Percentiles rank a stretch among this genome's conserved stretches.
These are phyloP conservation scores for Pseudogymnoascus sp. DNA, from an alignment of 2,329 filamentous ascomycete genomes.

Conservation along the genomic window DNA sequence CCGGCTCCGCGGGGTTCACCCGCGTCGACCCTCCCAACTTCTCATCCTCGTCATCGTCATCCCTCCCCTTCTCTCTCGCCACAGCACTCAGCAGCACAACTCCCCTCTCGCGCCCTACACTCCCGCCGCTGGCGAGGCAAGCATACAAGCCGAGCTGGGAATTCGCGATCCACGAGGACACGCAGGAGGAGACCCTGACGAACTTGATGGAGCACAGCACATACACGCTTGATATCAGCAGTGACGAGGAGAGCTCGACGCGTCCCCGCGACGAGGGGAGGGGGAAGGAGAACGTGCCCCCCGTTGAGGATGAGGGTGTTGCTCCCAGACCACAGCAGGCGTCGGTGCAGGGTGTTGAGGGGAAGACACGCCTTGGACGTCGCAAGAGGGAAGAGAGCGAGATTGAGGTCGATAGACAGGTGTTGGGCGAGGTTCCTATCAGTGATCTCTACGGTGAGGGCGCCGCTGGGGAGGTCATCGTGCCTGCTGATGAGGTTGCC, in stretches of 20 bases:
- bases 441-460: slow-evolving; percentile 62
- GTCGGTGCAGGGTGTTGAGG: slow-evolving; percentile 14
- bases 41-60: slow-evolving; percentile 37
- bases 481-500: slow-evolving; percentile 56
- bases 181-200: slow-evolving; percentile 80
- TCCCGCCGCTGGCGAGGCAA: slow-evolving; percentile 17
- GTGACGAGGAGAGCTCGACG: slow-evolving; percentile 65
- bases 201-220: slow-evolving; percentile 91
- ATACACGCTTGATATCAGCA: slow-evolving; percentile 77
- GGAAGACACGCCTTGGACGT: slow-evolving; percentile 12
- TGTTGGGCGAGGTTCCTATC: slow-evolving; percentile 60
- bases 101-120: slow-evolving; percentile 40
- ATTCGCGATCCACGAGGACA: slow-evolving; percentile 93
- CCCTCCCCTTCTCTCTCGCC: slow-evolving; percentile 70
- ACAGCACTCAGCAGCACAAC: slow-evolving; percentile 74
- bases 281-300: slow-evolving; percentile 92
- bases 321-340: slow-evolving; percentile 16
- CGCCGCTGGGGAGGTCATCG: slow-evolving; percentile 54
- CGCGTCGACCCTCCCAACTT: slow-evolving; percentile 67
- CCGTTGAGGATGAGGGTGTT: slow-evolving; percentile 45
- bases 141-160: slow-evolving; percentile 61
- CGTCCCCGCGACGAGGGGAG: slow-evolving; percentile 46
- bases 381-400: slow-evolving; percentile 43
- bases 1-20: slow-evolving; percentile 49
- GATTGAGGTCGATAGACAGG: slow-evolving; percentile 56